Conservation (phyloP, 2,329 filamentous ascomycete species). For the Claviceps sp. region DNA sequence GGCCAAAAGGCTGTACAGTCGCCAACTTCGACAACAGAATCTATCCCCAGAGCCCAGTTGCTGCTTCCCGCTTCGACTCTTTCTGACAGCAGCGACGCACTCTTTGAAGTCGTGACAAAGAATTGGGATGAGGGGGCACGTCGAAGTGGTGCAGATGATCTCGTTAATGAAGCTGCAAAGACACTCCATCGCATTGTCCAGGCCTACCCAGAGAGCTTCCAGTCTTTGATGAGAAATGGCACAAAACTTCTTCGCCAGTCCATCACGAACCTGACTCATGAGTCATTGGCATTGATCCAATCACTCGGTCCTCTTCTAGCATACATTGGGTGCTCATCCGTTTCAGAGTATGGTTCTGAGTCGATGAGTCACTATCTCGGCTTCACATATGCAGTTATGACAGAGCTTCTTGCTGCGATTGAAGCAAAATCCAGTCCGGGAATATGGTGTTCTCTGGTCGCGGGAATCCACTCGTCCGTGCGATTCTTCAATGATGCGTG, state of each 20-base stretch:
- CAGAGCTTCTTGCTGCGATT: conserved; percentile 24
- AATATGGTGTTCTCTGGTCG: conserved; percentile 25
- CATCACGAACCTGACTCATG: conserved; percentile 9
- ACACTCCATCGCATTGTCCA: conserved; percentile 26
- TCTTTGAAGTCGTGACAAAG: conserved; percentile 19
- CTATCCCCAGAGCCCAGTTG: conserved; percentile 8
- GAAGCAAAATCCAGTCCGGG: conserved; percentile 17
- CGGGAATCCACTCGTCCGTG: conserved; percentile 21
- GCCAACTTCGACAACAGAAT: background rate
- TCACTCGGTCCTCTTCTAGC: conserved; percentile 30
- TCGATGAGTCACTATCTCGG: conserved; percentile 28
- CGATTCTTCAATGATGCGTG: conserved; percentile 30
- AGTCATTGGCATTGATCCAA: conserved; percentile 17
- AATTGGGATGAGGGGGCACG: conserved; percentile 11
- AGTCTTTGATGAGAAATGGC: conserved; percentile 18
- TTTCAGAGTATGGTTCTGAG: conserved; percentile 7
- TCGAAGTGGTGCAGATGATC: conserved; percentile 17
- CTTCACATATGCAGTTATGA: conserved; percentile 21
- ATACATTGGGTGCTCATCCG: conserved; percentile 34
- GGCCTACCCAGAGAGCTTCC: conserved; percentile 23
- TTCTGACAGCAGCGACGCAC: conserved; percentile 23
- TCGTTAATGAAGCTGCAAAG: conserved; percentile 28
- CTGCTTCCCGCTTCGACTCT: conserved; percentile 23
- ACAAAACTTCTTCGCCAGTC: conserved; percentile 14
- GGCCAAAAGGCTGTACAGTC: conserved; percentile 19